Conservation (phyloP, 495 filamentous ascomycete species). For the Neurospora sp. region DNA sequence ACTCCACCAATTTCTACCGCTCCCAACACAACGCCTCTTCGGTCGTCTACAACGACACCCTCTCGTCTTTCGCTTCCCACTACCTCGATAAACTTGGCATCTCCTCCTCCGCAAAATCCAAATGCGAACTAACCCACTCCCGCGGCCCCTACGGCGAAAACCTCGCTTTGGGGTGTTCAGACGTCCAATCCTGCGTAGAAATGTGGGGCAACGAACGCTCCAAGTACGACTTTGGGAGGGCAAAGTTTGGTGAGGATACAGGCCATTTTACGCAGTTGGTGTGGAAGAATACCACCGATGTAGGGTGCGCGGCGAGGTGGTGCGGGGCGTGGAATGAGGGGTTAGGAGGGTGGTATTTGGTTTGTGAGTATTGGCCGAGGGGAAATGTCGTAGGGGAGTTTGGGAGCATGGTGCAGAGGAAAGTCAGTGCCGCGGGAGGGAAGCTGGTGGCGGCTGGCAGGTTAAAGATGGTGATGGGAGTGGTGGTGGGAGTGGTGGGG, state of each 20-base stretch:
- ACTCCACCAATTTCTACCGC: slow-evolving; percentile 60
- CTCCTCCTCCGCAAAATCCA: neutral
- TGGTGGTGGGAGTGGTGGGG: neutral
- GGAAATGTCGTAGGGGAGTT: slow-evolving; percentile 64
- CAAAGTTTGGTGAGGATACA: slow-evolving; percentile 52
- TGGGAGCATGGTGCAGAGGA: slow-evolving; percentile 35
- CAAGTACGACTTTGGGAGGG: slow-evolving; percentile 46
- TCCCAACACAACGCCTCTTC: slow-evolving; percentile 48
- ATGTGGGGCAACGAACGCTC: slow-evolving; percentile 58
- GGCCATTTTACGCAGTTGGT: slow-evolving; percentile 83
- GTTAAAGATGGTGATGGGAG: neutral
- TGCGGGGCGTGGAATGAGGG: slow-evolving; percentile 35
- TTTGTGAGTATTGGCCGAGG: slow-evolving; percentile 68
- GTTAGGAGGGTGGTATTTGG: slow-evolving; percentile 54
- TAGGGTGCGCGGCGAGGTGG: slow-evolving; percentile 57
- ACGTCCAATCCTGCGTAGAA: slow-evolving; percentile 46
- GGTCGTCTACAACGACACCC: slow-evolving; percentile 56
- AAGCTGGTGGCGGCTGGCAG: neutral
- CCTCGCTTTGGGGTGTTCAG: slow-evolving; percentile 57
- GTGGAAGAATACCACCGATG: slow-evolving; percentile 58
- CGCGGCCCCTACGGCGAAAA: slow-evolving; percentile 69
- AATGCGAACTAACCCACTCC: slow-evolving; percentile 56
- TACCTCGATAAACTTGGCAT: slow-evolving; percentile 15
- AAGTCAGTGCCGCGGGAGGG: slow-evolving; percentile 11
- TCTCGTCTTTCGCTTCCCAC: slow-evolving; percentile 42